These are phyloP conservation scores for Ramichloridium luteum DNA, from an alignment of 2,329 filamentous ascomycete species.

Conservation along the genomic window DNA sequence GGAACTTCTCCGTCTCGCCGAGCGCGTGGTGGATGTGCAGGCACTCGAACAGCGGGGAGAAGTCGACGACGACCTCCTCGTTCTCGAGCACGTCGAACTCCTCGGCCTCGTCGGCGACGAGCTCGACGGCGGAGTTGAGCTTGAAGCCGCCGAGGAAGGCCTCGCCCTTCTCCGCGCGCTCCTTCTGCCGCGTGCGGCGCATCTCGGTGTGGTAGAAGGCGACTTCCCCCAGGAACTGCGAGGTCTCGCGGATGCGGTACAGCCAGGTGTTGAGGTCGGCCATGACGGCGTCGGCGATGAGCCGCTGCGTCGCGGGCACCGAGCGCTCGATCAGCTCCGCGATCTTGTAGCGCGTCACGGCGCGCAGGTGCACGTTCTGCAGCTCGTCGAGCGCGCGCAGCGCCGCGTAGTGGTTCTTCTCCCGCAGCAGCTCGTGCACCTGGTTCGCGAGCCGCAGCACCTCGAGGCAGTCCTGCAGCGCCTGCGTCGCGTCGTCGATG, in stretches of 20 bases:
- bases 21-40: conserved; percentile 93
- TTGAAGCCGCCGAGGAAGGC: conserved; percentile 67
- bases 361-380: conserved; percentile 90
- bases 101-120: conserved; percentile 88
- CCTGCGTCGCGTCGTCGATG: conserved; percentile 82
- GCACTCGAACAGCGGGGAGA: conserved; percentile 86
- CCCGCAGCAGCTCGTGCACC: conserved; percentile 78
- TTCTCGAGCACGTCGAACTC: conserved; percentile 94
- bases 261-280: conserved; percentile 94
- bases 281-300: conserved; percentile 95
- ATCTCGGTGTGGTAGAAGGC: conserved; percentile 94
- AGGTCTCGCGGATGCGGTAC: conserved; percentile 86
- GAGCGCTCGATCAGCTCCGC: conserved; percentile 94
- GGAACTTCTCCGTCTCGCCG: conserved; percentile 83
- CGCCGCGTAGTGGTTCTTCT: conserved; percentile 92
- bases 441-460: conserved; percentile 88
- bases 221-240: conserved; percentile 89
- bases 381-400: conserved; percentile 88
- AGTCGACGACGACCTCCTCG: conserved; percentile 76
- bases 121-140: conserved; percentile 87
- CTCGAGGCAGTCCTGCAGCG: conserved; percentile 79
- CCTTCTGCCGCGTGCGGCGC: conserved; percentile 68
- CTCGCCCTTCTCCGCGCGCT: conserved; percentile 62
- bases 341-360: conserved; percentile 87
- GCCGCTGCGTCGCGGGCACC: conserved; percentile 80